Base-by-base conservation (phyloP, 257 asterid species). In the Plectranthus barbatus region DNA sequence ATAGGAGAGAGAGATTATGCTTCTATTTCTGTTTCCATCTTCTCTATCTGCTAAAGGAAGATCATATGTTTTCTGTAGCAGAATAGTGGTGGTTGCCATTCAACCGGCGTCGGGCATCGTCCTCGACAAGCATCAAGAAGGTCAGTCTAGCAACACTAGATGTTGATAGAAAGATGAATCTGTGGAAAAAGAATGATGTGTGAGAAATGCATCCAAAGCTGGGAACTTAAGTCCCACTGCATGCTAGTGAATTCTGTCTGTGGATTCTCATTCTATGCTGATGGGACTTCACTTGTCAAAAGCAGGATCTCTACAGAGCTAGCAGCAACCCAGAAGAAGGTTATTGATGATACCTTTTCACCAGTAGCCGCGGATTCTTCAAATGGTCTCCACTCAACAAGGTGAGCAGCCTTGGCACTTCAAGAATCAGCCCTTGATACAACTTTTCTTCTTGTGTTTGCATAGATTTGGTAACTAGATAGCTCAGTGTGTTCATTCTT, bases 221-320 rank as follows among this genome's bases (percentile, higher is more conserved):
- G 29, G 29, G 29, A 23, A 23, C 29, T 23, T 4, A 23, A 4
- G 1, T n/a, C n/a, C n/a, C n/a, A n/a, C n/a, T n/a, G n/a, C n/a
- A n/a, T n/a, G n/a, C n/a, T n/a, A n/a, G n/a, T 26, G 2, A 26
- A 26, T 31, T 31, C 36, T 31, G 36, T 7, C 12, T 36, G 12
- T 36, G 41, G 12, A 36, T 36, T 24, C 40, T 19, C 46, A 46
- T 36, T 29, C 29, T 23, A 1, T 9, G 56, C 9, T 61, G 51
- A 62, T 54, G 29, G 3, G 39, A 26, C 58, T 58, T 65, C 20
- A n/a, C 34, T 17, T 60, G 1, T 24, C 13, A 68, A 69, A 24
- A 69, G 76, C 81, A 88, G 96, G 86, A 84, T 88, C 56, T 81
- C 91, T 5, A 75, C 83, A 60, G 96, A 86, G 53, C 74, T 80